Base-by-base conservation (phyloP, 805 yeast species). In the Ogataea wickerhamii region DNA sequence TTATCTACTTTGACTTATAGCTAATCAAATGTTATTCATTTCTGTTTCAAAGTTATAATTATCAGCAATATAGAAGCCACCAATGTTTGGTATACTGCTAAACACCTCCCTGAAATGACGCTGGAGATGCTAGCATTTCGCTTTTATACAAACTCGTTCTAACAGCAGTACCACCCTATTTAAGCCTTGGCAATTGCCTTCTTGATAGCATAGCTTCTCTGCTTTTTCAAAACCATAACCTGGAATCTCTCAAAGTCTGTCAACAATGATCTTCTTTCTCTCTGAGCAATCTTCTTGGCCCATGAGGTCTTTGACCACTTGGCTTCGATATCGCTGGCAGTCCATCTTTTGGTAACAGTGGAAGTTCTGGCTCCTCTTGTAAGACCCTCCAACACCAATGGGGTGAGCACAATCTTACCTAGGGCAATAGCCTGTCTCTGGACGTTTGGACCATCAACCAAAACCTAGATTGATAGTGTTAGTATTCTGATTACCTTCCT, bases 171-270 rank as follows among this genome's bases (percentile, higher is more conserved):
- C 28, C 30, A 26, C 16, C 29, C 18, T 32, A 21, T 61, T 76
- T 82, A 83, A 73, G 95, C 96, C 84, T 89, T 88, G 66, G 96
- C 95, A 66, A 85, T 81, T 72, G 95, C 94, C 80, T 87, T 89
- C 78, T 84, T 87, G 65, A 87, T 91, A 73, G 88, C 86, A 70
- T 71, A 83, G 76, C 88, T 85, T 76, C 87, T 87, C 80, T 94
- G 97, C 82, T 91, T 93, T 85, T 85, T 93, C 71, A 88, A 81
- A 61, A 88, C 94, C 71, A 85, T 68, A 61, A 91, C 98, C 81
- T 91, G 96, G 96, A 93, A 93, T 82, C 99, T 89, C 80, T 93
- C 96, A 64, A 93, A 93, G 75, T 93, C 99, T 60, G 91, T 68
- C 71, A 94, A 84, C 67, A 82, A 76, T 63, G 94, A 73, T 81